Evolutionary conservation across 2,329 filamentous ascomycete species (phyloP).

Genomic region (Colletotrichum sp.): DNA sequence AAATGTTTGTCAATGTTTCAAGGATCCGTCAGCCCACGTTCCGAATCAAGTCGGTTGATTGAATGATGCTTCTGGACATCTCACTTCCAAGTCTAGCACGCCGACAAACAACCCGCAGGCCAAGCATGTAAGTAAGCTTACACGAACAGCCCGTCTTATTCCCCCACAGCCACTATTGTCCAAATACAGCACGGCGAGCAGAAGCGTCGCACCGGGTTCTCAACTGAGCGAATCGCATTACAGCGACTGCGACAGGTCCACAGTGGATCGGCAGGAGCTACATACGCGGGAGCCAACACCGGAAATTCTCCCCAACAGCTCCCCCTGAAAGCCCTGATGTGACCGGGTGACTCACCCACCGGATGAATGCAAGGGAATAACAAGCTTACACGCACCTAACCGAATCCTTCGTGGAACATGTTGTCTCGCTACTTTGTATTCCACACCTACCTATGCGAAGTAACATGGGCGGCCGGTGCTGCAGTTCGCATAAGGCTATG

Average conservation of each 20-base stretch:
- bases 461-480: background rate
- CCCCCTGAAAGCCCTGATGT: background rate
- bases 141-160: background rate
- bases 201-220: background rate
- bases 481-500: background rate
- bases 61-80: background rate
- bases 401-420: background rate
- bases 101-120: background rate
- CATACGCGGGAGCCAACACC: background rate
- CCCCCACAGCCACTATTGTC: background rate
- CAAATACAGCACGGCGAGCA: background rate
- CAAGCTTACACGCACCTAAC: background rate
- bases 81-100: background rate
- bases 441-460: background rate
- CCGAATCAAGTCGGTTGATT: fast-evolving
- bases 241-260: background rate
- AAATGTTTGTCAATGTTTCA: background rate
- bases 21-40: background rate
- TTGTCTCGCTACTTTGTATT: background rate
- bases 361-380: background rate
- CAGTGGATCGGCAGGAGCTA: background rate
- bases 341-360: background rate
- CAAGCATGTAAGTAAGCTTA: background rate
- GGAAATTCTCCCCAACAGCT: background rate
- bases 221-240: background rate